phyloP scores from a whole-genome alignment of 2,329 filamentous ascomycete species.

The Plectosphaerella sp. region DNA sequence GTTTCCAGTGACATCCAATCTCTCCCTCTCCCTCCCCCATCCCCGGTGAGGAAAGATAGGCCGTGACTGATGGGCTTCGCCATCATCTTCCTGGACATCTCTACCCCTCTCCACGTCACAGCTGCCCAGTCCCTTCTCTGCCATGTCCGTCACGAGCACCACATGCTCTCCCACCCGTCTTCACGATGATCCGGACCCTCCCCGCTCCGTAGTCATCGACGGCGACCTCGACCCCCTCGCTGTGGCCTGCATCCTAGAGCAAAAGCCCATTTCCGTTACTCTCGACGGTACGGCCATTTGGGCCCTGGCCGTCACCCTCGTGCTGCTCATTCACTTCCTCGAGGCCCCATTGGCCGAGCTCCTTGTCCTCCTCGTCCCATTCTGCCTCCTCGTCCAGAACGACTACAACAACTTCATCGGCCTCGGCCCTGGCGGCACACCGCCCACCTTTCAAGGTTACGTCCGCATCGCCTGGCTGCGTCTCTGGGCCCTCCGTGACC shows the following conservation, averaged over 20 bases:
- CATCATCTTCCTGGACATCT: background rate
- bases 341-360: slow-evolving; percentile 42
- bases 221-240: slow-evolving; percentile 33
- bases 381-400: slow-evolving; percentile 52
- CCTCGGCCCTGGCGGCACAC: slow-evolving; percentile 77
- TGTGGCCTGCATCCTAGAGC: slow-evolving; percentile 26
- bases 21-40: background rate
- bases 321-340: slow-evolving; percentile 48
- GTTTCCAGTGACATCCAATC: background rate
- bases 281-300: slow-evolving; percentile 47
- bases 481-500: slow-evolving; percentile 66
- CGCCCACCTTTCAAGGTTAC: slow-evolving; percentile 69
- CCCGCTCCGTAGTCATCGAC: slow-evolving; percentile 4
- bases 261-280: slow-evolving; percentile 48
- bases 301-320: slow-evolving; percentile 36
- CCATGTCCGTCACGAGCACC: slow-evolving; percentile 10
- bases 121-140: background rate
- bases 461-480: slow-evolving; percentile 68
- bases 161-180: slow-evolving; percentile 5
- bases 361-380: slow-evolving; percentile 44
- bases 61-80: too few species aligned
- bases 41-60: too few species aligned
- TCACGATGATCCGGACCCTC: slow-evolving; percentile 6
- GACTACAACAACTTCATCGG: slow-evolving; percentile 74
- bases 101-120: background rate